Evolutionary conservation across 192 early-diverging fungal species (phyloP).

Genomic region (Backusella sp.): DNA sequence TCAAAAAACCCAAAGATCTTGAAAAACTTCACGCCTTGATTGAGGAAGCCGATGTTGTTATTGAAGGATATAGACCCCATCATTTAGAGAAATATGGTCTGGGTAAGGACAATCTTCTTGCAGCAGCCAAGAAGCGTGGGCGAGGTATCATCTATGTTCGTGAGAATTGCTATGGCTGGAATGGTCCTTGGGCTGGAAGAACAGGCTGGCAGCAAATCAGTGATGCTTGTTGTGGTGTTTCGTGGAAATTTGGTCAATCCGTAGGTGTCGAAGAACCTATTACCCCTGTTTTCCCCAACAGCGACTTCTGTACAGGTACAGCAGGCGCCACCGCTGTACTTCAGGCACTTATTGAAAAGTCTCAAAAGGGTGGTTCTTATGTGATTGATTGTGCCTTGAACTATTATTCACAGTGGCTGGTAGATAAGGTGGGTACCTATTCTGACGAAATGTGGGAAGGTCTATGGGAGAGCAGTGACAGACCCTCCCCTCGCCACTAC

Average conservation of each 20-base stretch:
- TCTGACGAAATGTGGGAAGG: neutral
- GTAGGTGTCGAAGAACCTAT: constrained; percentile 1
- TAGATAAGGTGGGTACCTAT: constrained; percentile 14
- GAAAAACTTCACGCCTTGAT: neutral
- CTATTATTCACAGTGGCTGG: constrained; percentile 11
- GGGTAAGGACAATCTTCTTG: constrained; percentile 7
- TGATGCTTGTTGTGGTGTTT: constrained; percentile 8
- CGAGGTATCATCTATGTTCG: constrained; percentile 4
- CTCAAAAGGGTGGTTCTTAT: constrained; percentile 13
- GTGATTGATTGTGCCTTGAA: constrained; percentile 12
- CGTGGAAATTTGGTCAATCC: constrained; percentile 2
- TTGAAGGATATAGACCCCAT: constrained; percentile 12
- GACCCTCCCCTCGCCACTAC: neutral
- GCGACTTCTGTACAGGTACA: neutral
- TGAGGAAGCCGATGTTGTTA: constrained; percentile 16
- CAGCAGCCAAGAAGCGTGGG: constrained; percentile 8
- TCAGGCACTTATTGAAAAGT: neutral
- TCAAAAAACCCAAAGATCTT: neutral
- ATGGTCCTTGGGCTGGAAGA: constrained; percentile 2
- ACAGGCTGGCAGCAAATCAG: constrained; percentile 20
- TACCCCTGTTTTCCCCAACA: neutral
- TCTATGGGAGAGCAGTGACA: neutral
- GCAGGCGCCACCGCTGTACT: neutral
- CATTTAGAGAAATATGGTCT: constrained; percentile 16
- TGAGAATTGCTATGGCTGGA: constrained; percentile 21